phyloP scores from a whole-genome alignment of 106 monocot species.

The Dendrobium huoshanense region DNA sequence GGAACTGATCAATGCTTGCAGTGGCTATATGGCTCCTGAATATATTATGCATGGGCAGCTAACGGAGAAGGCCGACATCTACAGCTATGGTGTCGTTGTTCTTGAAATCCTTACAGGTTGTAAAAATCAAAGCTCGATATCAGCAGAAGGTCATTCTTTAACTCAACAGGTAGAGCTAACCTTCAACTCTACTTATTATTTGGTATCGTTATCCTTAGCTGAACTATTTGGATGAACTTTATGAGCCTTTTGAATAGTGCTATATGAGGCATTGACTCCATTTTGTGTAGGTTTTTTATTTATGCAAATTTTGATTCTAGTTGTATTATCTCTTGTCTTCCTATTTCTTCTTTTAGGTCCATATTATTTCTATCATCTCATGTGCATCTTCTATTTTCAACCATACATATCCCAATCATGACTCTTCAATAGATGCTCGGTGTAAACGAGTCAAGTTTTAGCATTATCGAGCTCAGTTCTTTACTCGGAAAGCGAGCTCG shows the following conservation, averaged over 20 bases:
- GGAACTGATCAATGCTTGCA: constrained; percentile 12
- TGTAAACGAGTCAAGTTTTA: no score
- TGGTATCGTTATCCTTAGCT: background rate
- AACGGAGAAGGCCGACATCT: constrained; percentile 59
- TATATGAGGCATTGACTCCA: background rate
- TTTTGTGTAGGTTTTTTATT: background rate
- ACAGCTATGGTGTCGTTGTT: constrained; percentile 51
- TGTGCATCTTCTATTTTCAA: no score
- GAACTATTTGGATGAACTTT: background rate
- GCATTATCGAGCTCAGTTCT: no score
- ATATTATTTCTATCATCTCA: no score
- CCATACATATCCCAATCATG: no score
- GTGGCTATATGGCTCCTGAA: constrained; percentile 76
- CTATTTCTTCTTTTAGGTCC: no score
- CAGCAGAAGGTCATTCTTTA: constrained; percentile 35
- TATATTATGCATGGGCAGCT: constrained; percentile 65
- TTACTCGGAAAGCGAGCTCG: no score
- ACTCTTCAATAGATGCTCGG: no score
- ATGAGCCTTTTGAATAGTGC: background rate
- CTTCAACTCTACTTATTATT: background rate
- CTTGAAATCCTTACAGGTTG: constrained; percentile 49
- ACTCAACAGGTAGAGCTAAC: constrained; percentile 4
- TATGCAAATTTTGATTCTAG: background rate
- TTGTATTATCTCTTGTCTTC: no score
- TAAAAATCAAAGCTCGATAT: constrained; percentile 34